These are phyloP conservation scores for Strobilomyces confusus DNA, from an alignment of 768 basidiomycete species.

Conservation along the genomic window DNA sequence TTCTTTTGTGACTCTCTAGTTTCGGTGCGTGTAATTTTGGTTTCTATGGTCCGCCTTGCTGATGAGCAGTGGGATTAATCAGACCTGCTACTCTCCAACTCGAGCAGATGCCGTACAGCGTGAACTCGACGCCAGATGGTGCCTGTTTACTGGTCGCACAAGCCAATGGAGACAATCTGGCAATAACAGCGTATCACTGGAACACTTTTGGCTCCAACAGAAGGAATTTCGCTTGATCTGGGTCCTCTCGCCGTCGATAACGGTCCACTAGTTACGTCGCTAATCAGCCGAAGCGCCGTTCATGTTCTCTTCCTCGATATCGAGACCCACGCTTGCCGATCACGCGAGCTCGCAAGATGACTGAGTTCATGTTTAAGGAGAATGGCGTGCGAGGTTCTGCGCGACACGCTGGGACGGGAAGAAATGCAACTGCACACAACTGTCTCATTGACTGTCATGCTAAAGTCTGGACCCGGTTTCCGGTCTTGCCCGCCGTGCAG, in stretches of 20 bases:
- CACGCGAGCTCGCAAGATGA: slow-evolving; percentile 47
- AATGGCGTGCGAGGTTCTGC: slow-evolving; percentile 27
- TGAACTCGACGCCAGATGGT: slow-evolving; percentile 50
- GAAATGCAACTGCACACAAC: slow-evolving; percentile 37
- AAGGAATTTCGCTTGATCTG: slow-evolving; percentile 41
- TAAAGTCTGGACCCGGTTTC: slow-evolving; percentile 60
- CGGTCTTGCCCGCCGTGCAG: slow-evolving; percentile 50
- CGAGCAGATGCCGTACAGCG: slow-evolving; percentile 25
- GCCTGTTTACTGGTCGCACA: slow-evolving; percentile 44
- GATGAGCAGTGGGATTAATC: not conserved
- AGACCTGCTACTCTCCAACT: slow-evolving; percentile 47
- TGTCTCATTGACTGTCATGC: too few species aligned
- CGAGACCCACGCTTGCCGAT: slow-evolving; percentile 31
- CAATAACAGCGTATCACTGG: slow-evolving; percentile 49
- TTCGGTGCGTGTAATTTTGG: not conserved
- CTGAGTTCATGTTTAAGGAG: slow-evolving; percentile 53
- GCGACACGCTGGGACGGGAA: not conserved
- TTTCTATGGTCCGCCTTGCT: not conserved
- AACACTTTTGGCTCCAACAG: slow-evolving; percentile 49
- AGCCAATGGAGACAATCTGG: slow-evolving; percentile 5
- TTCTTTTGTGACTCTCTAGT: slow-evolving; percentile 47
- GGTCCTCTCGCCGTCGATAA: slow-evolving; percentile 22
- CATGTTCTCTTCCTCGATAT: slow-evolving; percentile 43
- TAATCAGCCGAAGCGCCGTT: slow-evolving; percentile 38
- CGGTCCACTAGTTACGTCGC: slow-evolving; percentile 38